phyloP scores from a whole-genome alignment of 2,329 filamentous ascomycete genomes.

The Epicoccum sorghinum region DNA sequence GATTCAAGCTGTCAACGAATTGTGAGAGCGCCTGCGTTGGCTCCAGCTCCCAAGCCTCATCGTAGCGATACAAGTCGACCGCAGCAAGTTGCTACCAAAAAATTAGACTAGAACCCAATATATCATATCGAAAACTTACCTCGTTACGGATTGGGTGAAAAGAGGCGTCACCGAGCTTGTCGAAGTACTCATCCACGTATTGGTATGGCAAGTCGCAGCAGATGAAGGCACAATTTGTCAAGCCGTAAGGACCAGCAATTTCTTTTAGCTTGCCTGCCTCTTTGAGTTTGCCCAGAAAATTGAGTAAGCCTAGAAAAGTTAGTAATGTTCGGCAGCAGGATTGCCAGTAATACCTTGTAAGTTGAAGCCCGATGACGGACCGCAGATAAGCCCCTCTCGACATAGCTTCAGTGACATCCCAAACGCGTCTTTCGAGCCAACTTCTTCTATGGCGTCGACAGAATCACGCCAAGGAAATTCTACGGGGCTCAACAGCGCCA shows the following conservation, averaged over 20 bases:
- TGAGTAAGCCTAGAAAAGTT: slow-evolving; percentile 22
- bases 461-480: slow-evolving; percentile 65
- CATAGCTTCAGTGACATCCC: slow-evolving; percentile 60
- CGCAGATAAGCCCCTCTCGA: slow-evolving; percentile 64
- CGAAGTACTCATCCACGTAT: slow-evolving; percentile 66
- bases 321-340: neutral
- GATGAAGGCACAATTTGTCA: slow-evolving; percentile 52
- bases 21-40: slow-evolving; percentile 18
- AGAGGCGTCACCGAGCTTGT: slow-evolving; percentile 55
- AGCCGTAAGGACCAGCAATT: slow-evolving; percentile 14
- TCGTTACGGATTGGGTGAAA: slow-evolving; percentile 27
- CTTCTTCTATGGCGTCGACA: slow-evolving; percentile 63
- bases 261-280: slow-evolving; percentile 16
- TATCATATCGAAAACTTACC: neutral
- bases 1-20: slow-evolving; percentile 8
- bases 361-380: slow-evolving; percentile 67
- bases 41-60: slow-evolving; percentile 29
- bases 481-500: slow-evolving; percentile 55
- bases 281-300: slow-evolving; percentile 22
- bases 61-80: slow-evolving; percentile 30
- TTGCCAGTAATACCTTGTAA: slow-evolving; percentile 51
- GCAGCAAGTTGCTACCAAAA: slow-evolving; percentile 20
- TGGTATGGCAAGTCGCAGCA: slow-evolving; percentile 70
- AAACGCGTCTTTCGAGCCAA: slow-evolving; percentile 62
- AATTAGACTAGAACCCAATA: neutral